Conservation (phyloP, 2,329 filamentous ascomycete species). For the Cadophora malorum region DNA sequence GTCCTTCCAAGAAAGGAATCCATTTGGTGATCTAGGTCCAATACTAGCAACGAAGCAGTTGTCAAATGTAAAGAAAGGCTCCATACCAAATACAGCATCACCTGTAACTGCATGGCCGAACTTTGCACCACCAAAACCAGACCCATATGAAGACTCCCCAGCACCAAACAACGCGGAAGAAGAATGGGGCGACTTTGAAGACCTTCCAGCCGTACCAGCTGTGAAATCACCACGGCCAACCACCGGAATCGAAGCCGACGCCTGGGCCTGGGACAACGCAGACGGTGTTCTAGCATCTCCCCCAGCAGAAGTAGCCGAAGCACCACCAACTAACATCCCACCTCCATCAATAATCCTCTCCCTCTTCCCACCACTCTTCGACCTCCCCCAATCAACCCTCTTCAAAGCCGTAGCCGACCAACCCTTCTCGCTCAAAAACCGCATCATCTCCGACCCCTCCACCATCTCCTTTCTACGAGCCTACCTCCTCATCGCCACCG, state of each 20-base stretch:
- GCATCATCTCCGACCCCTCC: slow-evolving; percentile 66
- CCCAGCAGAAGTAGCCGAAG: slow-evolving; percentile 19
- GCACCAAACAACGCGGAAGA: slow-evolving; percentile 50
- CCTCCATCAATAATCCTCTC: slow-evolving; percentile 85
- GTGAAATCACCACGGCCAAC: slow-evolving; percentile 25
- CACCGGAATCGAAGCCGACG: slow-evolving; percentile 38
- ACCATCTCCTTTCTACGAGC: slow-evolving; percentile 68
- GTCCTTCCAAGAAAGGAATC: slow-evolving; percentile 60
- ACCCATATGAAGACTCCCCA: slow-evolving; percentile 40
- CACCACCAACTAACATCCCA: slow-evolving; percentile 73
- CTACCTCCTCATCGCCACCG: slow-evolving; percentile 68
- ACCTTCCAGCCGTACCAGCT: slow-evolving; percentile 44
- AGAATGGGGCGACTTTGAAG: slow-evolving; percentile 61
- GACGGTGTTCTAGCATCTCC: slow-evolving; percentile 35
- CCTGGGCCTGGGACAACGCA: slow-evolving; percentile 45
- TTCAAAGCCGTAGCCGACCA: slow-evolving; percentile 70
- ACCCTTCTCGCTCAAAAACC: slow-evolving; percentile 62
- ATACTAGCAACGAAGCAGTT: slow-evolving; percentile 51
- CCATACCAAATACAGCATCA: slow-evolving; percentile 44
- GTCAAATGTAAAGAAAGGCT: slow-evolving; percentile 44
- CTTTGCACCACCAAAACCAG: slow-evolving; percentile 34
- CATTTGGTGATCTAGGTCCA: slow-evolving; percentile 54
- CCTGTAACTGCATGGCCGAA: slow-evolving; percentile 45
- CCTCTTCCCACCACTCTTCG: slow-evolving; percentile 74
- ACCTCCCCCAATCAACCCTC: slow-evolving; percentile 66